These are phyloP conservation scores for Musa acuminata DNA, from an alignment of 176 grass and related monocot species.

Conservation along the genomic window DNA sequence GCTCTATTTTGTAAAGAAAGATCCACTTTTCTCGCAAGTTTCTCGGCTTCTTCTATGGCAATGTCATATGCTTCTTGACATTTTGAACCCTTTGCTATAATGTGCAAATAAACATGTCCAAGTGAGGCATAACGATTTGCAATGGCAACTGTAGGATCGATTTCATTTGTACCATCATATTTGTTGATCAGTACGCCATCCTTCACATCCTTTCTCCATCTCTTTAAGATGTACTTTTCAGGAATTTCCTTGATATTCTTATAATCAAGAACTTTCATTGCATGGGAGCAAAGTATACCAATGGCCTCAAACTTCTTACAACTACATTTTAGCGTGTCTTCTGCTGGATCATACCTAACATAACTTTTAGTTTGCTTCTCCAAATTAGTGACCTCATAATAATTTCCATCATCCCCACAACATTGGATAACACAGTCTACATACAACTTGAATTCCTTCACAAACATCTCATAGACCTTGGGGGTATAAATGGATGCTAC, in stretches of 20 bases:
- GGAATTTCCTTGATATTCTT: constrained; percentile 45
- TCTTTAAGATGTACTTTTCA: constrained; percentile 37
- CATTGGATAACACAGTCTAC: constrained; percentile 35
- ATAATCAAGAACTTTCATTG: constrained; percentile 35
- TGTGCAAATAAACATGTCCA: constrained; percentile 23
- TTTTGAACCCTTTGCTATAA: constrained; percentile 25
- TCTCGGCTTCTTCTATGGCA: constrained; percentile 27
- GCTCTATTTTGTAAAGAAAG: constrained; percentile 22
- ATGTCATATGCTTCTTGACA: constrained; percentile 31
- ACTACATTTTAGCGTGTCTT: constrained; percentile 25
- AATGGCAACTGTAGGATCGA: constrained; percentile 31
- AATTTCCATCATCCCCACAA: constrained; percentile 20
- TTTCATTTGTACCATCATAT: constrained; percentile 28
- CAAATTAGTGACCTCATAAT: constrained; percentile 30
- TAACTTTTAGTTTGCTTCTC: constrained; percentile 30
- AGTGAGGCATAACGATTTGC: constrained; percentile 27
- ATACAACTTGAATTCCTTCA: constrained; percentile 33
- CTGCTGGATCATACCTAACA: constrained; percentile 26
- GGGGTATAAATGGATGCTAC: constrained; percentile 26
- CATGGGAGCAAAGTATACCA: constrained; percentile 32
- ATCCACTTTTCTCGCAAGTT: constrained; percentile 26
- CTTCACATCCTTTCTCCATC: constrained; percentile 30
- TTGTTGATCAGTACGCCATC: constrained; percentile 2
- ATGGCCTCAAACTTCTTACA: constrained; percentile 33
- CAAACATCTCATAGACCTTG: constrained; percentile 31